Conservation (phyloP, 805 yeast species). For the Komagataella pastoris region DNA sequence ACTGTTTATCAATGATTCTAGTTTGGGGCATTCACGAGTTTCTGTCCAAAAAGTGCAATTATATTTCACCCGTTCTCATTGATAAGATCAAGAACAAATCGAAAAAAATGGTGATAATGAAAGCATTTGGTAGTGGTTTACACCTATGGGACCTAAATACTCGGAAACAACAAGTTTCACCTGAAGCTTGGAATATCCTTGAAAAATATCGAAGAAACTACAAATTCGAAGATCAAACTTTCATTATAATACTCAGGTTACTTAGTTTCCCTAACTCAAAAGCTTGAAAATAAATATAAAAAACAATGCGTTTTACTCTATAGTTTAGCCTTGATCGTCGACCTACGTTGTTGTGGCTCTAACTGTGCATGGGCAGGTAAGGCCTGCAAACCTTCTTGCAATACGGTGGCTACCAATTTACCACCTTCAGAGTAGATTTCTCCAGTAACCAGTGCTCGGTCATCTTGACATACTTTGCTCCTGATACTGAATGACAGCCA, state of each 20-base stretch:
- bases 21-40: neutral
- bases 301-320: neutral
- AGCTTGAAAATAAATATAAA: neutral
- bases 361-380: slow-evolving; percentile 6
- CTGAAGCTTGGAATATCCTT: neutral
- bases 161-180: neutral
- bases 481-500: slow-evolving; percentile 39
- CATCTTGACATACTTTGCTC: slow-evolving; percentile 34
- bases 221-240: neutral
- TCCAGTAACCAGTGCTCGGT: slow-evolving; percentile 42
- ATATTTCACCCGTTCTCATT: neutral
- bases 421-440: slow-evolving; percentile 39
- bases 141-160: neutral
- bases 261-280: neutral
- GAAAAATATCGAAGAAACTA: neutral
- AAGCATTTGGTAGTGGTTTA: neutral
- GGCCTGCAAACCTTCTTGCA: slow-evolving; percentile 52
- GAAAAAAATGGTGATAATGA: neutral
- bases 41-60: neutral
- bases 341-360: neutral
- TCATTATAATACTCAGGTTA: neutral
- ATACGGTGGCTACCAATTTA: slow-evolving; percentile 40
- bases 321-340: neutral
- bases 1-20: neutral
- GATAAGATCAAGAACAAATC: neutral